Percentiles rank a stretch among this genome's conserved stretches.
Evolutionary conservation across 345 rosid genomes (phyloP).

Genomic region (Excoecaria cochinchinensis): DNA sequence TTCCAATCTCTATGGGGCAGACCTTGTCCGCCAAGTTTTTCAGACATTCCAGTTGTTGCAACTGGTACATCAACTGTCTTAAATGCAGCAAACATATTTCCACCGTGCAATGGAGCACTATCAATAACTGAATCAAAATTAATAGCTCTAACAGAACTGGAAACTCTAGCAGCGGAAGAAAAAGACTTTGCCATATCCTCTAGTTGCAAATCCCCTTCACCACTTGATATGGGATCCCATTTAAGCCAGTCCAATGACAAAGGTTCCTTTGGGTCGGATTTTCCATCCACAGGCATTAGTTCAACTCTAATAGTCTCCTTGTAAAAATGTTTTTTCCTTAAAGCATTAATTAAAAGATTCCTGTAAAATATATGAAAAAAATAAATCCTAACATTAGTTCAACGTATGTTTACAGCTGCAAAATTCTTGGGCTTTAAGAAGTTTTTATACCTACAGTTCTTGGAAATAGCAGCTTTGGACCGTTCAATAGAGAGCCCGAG

Average conservation of each 20-base stretch:
- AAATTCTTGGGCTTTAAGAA: conserved; percentile 9
- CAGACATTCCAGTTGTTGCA: conserved; percentile 27
- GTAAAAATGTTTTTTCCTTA: conserved; percentile 66
- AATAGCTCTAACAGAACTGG: conserved; percentile 43
- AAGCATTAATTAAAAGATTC: conserved; percentile 54
- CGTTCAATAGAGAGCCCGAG: conserved; percentile 67
- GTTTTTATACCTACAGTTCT: conserved; percentile 67
- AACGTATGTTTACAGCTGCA: not conserved
- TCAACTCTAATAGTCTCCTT: conserved; percentile 77
- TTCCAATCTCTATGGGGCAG: conserved; percentile 20
- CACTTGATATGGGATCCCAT: conserved; percentile 90
- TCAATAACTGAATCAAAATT: conserved; percentile 48
- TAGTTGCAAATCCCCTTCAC: conserved; percentile 78
- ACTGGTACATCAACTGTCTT: conserved; percentile 25
- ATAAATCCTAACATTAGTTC: conserved; percentile 8
- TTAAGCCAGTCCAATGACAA: conserved; percentile 53
- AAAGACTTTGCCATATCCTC: conserved; percentile 66
- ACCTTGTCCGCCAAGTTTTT: conserved; percentile 9
- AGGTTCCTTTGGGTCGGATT: conserved; percentile 34
- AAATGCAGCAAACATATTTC: conserved; percentile 8
- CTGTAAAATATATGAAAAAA: conserved; percentile 38
- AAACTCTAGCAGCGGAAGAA: conserved; percentile 15
- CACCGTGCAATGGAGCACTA: conserved; percentile 38
- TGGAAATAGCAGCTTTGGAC: conserved; percentile 74
- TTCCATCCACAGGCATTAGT: conserved; percentile 37